A percentile compares a stretch with the other conserved stretches of the same genome.
These are phyloP conservation scores for Gilbertella persicaria DNA, from an alignment of 371 early-diverging fungal genomes.

Conservation along the genomic window DNA sequence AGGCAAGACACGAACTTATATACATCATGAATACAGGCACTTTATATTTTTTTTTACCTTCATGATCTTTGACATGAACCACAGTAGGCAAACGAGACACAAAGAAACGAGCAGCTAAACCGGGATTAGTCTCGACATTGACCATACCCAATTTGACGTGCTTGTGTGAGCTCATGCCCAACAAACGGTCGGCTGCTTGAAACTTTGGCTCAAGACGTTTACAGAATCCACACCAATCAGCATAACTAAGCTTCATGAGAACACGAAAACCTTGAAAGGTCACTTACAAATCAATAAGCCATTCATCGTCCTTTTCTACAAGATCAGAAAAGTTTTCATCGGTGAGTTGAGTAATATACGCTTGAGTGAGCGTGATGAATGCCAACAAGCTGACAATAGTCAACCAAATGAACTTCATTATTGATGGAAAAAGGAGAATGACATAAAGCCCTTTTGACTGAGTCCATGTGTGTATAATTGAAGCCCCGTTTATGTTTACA, in stretches of 20 bases:
- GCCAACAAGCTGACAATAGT: slow-evolving; percentile 1
- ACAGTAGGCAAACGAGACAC: slow-evolving; percentile 47
- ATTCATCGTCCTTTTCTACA: slow-evolving; percentile 33
- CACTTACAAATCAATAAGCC: slow-evolving; percentile 48
- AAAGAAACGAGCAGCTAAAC: slow-evolving; percentile 49
- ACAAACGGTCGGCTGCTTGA: slow-evolving; percentile 27
- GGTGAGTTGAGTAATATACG: slow-evolving; percentile 33
- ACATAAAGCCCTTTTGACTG: too few relatives aligned
- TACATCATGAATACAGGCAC: not conserved
- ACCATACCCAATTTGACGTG: slow-evolving; percentile 37
- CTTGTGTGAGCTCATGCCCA: slow-evolving; percentile 13
- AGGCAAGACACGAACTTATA: slow-evolving; percentile 18
- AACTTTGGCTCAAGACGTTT: slow-evolving; percentile 34
- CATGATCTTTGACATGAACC: slow-evolving; percentile 41
- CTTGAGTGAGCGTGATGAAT: slow-evolving; percentile 9
- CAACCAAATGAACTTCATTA: slow-evolving; percentile 7
- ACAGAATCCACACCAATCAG: slow-evolving; percentile 52
- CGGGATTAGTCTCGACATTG: slow-evolving; percentile 41
- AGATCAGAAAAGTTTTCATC: slow-evolving; percentile 37
- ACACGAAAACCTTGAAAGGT: not conserved
- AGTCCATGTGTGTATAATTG: too few relatives aligned
- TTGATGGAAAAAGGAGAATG: not conserved
- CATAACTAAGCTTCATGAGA: slow-evolving; percentile 27
- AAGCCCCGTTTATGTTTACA: too few relatives aligned
- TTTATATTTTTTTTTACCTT: slow-evolving; percentile 24